These are phyloP conservation scores for Tetrahymena elliotti DNA, from an alignment of 73 alveolate species.

Conservation along the genomic window DNA sequence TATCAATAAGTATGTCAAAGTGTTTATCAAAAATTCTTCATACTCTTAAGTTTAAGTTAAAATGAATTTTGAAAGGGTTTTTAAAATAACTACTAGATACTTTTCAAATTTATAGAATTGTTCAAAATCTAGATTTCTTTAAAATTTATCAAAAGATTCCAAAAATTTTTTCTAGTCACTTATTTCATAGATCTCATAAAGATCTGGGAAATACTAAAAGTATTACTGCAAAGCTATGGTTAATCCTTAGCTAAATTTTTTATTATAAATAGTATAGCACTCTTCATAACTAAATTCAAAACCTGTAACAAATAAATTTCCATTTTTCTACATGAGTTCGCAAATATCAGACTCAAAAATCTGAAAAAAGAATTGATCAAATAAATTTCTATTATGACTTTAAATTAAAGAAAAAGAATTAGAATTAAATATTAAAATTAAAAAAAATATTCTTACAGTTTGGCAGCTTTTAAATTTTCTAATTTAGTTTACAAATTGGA, in stretches of 20 bases:
- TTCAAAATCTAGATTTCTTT: background rate
- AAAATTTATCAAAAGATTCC: background rate
- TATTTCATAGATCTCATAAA: background rate
- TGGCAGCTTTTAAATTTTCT: background rate
- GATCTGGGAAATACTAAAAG: background rate
- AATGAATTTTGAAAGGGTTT: background rate
- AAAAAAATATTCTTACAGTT: background rate
- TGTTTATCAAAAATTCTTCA: background rate
- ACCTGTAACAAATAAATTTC: background rate
- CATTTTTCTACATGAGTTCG: background rate
- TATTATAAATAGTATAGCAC: background rate
- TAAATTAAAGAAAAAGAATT: background rate
- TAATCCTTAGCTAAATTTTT: background rate
- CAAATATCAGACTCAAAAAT: background rate
- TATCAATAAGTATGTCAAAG: background rate
- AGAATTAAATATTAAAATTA: background rate
- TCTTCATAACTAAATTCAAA: background rate
- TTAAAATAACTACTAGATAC: background rate
- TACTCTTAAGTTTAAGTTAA: background rate
- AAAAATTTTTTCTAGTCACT: background rate
- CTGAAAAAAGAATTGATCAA: background rate
- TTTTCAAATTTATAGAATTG: background rate
- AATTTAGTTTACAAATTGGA: background rate
- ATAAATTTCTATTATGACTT: background rate
- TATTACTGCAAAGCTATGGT: background rate